phyloP scores from a whole-genome alignment of 345 rosid genomes.

The Durio zibethinus region DNA sequence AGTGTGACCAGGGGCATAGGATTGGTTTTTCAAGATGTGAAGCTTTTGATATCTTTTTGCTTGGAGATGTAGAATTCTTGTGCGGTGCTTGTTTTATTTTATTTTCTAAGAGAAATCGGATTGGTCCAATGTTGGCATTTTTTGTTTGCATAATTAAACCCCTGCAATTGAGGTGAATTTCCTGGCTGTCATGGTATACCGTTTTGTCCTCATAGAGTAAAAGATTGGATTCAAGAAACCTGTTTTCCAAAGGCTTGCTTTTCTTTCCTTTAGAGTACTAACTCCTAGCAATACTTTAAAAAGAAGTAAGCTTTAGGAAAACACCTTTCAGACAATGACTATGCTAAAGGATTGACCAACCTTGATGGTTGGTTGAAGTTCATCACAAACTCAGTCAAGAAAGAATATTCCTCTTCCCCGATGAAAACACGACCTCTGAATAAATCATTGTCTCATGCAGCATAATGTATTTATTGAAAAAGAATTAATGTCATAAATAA shows the following conservation, averaged over 20 bases:
- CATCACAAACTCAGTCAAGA: background rate
- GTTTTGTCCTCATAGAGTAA: background rate
- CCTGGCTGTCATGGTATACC: background rate
- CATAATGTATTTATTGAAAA: background rate
- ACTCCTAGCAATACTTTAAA: background rate
- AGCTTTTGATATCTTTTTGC: conserved; percentile 14
- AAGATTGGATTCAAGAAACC: background rate
- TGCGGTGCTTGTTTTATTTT: background rate
- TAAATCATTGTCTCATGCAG: background rate
- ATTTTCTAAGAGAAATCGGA: background rate
- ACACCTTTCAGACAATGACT: background rate
- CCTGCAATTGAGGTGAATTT: background rate
- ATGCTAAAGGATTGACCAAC: background rate
- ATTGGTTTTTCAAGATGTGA: background rate
- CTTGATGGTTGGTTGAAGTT: background rate
- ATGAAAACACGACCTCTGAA: background rate
- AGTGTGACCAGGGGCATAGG: conserved; percentile 1
- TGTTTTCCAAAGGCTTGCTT: background rate
- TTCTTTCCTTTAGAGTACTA: background rate
- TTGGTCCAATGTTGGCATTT: no score
- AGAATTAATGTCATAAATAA: no score
- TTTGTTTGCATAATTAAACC: background rate
- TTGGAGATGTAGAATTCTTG: conserved; percentile 1
- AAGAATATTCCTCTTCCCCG: background rate
- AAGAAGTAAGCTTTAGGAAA: background rate